phyloP scores from a whole-genome alignment of 2,329 filamentous ascomycete species.

The Domatiomyces globalis region DNA sequence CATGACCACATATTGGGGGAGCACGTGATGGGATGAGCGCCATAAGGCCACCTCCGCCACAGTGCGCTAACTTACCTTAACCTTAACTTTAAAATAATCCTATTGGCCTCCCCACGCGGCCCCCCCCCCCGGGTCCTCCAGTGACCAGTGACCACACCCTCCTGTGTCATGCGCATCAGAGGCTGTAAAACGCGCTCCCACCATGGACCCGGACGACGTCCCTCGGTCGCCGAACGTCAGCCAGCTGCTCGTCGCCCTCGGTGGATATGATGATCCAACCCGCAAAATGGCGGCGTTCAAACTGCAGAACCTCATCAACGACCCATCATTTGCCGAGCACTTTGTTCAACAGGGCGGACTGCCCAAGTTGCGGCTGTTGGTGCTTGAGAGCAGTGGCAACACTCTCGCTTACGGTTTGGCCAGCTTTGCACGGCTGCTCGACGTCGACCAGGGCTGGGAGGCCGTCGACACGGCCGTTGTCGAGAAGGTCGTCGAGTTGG shows the following conservation, averaged over 20 bases:
- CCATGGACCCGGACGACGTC: conserved; percentile 11
- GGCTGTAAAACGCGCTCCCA: not conserved
- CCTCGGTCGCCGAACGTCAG: conserved; percentile 31
- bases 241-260: conserved; percentile 45
- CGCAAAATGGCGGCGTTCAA: conserved; percentile 99
- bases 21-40: no score
- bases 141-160: no score
- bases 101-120: no score
- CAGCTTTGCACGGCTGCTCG: conserved; percentile 70
- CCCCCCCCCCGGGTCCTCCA: no score
- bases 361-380: conserved; percentile 63
- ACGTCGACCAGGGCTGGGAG: conserved; percentile 98
- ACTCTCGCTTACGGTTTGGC: conserved; percentile 91
- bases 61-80: not conserved
- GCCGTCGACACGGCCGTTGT: conserved; percentile 39
- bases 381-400: conserved; percentile 76
- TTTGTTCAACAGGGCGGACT: conserved; percentile 87
- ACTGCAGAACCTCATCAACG: conserved; percentile 85
- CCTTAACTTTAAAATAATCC: not conserved
- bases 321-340: conserved; percentile 89
- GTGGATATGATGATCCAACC: conserved; percentile 64
- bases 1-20: no score
- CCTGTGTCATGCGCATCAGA: no score
- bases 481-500: conserved; percentile 68
- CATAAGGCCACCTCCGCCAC: not conserved